phyloP scores from a whole-genome alignment of 345 rosid genomes.

The Euphorbia peplus region DNA sequence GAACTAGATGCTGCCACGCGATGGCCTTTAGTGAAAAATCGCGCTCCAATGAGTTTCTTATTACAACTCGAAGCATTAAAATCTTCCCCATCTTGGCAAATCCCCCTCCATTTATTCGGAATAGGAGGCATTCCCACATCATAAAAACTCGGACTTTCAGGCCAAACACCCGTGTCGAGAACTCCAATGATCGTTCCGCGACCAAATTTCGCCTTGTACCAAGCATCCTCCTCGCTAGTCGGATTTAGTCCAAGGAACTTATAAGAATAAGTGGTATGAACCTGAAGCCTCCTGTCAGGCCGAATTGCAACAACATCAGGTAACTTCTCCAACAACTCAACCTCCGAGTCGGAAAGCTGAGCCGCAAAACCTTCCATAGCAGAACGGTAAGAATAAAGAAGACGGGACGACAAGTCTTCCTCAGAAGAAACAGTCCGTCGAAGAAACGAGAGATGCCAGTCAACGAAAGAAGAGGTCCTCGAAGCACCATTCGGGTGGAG shows the following conservation, averaged over 20 bases:
- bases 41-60: slow-evolving; percentile 77
- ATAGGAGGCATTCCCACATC: slow-evolving; percentile 63
- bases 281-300: slow-evolving; percentile 54
- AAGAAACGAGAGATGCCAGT: slow-evolving; percentile 73
- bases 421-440: slow-evolving; percentile 37
- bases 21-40: slow-evolving; percentile 80
- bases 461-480: slow-evolving; percentile 33
- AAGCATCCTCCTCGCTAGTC: slow-evolving; percentile 36
- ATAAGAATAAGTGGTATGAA: slow-evolving; percentile 86
- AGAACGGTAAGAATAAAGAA: slow-evolving; percentile 82
- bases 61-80: slow-evolving; percentile 63
- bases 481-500: slow-evolving; percentile 60
- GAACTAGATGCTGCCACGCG: slow-evolving; percentile 44
- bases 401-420: slow-evolving; percentile 58
- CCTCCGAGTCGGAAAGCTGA: slow-evolving; percentile 57
- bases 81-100: slow-evolving; percentile 69
- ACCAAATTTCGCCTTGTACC: slow-evolving; percentile 62
- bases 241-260: slow-evolving; percentile 70
- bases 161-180: slow-evolving; percentile 91
- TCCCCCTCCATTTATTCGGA: slow-evolving; percentile 77
- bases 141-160: slow-evolving; percentile 82
- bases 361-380: slow-evolving; percentile 89
- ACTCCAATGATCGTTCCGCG: slow-evolving; percentile 65
- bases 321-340: slow-evolving; percentile 35
- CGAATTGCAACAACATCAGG: slow-evolving; percentile 69